Base-by-base conservation (phyloP, 164 flowering plant species). In the Umbellularia californica region DNA sequence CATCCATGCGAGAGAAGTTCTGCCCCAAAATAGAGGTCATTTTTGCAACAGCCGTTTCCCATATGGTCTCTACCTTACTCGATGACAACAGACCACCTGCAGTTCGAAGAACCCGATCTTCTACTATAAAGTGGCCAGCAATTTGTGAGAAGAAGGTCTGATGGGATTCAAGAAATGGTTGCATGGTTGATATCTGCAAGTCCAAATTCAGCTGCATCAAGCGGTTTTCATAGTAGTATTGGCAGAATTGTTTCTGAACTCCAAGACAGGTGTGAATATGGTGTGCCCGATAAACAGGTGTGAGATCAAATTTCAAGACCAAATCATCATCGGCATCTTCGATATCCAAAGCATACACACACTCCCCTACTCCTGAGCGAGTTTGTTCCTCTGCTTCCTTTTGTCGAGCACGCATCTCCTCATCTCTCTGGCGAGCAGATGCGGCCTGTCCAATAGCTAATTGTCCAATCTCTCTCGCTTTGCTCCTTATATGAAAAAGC, bases 101-200 rank as follows among this genome's bases (percentile, higher is more conserved):
- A 35, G 98, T 90, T 77, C 97, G 82, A 60, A 90, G 68, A 50
- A 95, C 95, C 67, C 95, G 86, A 79, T 93, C 97, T 77, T 95
- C 98, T 47, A 93, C 93, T 27, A 95, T 93, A 74, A 95, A 95
- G 76, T 87, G 87, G 2, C 98, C 98, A 4, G 91, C 97, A 70
- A 88, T 83, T 76, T 89, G 97, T 58, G 93, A 93, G 79, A 92
- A 82, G 76, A 82, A 90, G 10, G 82, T 84, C 67, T 91, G 97
- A 80, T 93, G 87, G 41, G 90, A 89, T 81, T 93, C 97, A 65
- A 91, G 87, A 76, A 95, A 95, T 12, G 92, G 90, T 68, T 88
- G 95, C 24, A 82, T 73, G 2, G 89, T 82, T 3, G 95, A 88
- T 28, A 91, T 88, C 76, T 95, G 92, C 81, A 93, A 75, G 79